Evolutionary conservation across 805 yeast genomes (phyloP).

Genomic region (Cyberlindnera veronae): DNA sequence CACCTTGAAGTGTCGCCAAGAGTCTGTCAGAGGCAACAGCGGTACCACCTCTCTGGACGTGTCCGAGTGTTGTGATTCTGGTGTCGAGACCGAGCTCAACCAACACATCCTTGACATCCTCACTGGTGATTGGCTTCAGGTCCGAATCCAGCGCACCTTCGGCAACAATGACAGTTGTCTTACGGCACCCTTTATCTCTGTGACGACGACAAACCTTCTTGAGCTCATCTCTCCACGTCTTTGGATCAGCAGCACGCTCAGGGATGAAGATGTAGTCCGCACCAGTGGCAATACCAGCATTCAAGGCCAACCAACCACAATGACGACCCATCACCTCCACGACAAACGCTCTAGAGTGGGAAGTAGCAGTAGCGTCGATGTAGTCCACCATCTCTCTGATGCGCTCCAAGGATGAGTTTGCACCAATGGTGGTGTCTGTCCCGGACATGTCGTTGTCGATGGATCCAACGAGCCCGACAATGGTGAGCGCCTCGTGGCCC

Average conservation of each 20-base stretch:
- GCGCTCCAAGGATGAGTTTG: slow-evolving; percentile 88
- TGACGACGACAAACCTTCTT: slow-evolving; percentile 71
- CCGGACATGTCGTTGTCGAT: slow-evolving; percentile 98
- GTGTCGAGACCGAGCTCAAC: slow-evolving; percentile 89
- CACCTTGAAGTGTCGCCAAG: slow-evolving; percentile 96
- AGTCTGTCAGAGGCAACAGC: slow-evolving; percentile 94
- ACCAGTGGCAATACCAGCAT: slow-evolving; percentile 96
- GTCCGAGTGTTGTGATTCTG: slow-evolving; percentile 92
- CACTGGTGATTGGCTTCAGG: slow-evolving; percentile 75
- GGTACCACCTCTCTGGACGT: slow-evolving; percentile 98
- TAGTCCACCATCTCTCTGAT: slow-evolving; percentile 93
- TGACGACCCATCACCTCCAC: slow-evolving; percentile 99
- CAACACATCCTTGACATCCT: slow-evolving; percentile 76
- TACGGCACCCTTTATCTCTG: slow-evolving; percentile 84
- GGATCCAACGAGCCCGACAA: slow-evolving; percentile 94
- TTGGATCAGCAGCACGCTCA: slow-evolving; percentile 79
- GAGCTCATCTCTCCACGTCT: slow-evolving; percentile 79
- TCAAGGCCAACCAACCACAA: slow-evolving; percentile 97
- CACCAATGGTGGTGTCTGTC: slow-evolving; percentile 96
- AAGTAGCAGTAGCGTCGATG: slow-evolving; percentile 97
- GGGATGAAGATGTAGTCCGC: slow-evolving; percentile 96
- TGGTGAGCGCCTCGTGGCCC: slow-evolving; percentile 70
- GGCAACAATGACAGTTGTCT: slow-evolving; percentile 94
- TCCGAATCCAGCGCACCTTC: slow-evolving; percentile 93
- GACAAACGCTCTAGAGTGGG: slow-evolving; percentile 96